These are phyloP conservation scores for Babesia microti DNA, from an alignment of 169 alveolate species.

Conservation along the genomic window DNA sequence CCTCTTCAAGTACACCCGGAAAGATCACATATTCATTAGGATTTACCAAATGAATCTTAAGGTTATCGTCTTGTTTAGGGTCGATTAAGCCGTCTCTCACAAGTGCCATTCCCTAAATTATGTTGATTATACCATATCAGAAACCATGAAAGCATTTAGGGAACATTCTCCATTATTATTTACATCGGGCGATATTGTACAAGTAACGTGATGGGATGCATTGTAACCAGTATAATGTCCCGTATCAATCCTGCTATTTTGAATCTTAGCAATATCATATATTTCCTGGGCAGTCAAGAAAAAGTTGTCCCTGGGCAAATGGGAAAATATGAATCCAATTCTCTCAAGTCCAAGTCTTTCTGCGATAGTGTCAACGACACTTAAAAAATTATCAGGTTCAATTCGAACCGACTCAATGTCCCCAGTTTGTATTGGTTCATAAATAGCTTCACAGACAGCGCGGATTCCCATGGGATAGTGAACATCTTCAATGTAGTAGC, in stretches of 20 bases:
- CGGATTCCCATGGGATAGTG: conserved; percentile 92
- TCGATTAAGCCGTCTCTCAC: conserved; percentile 48
- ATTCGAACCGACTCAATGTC: conserved; percentile 46
- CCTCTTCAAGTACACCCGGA: conserved; percentile 64
- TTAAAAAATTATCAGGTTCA: conserved; percentile 51
- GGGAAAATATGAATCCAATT: conserved; percentile 91
- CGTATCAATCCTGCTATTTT: conserved; percentile 24
- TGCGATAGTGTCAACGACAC: conserved; percentile 82
- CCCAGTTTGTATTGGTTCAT: conserved; percentile 89
- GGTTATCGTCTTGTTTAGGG: conserved; percentile 40
- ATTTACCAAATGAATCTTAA: conserved; percentile 33
- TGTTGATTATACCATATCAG: no score
- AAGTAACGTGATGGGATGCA: conserved; percentile 59
- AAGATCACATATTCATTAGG: conserved; percentile 49
- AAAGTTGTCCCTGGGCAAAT: conserved; percentile 85
- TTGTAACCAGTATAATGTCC: conserved; percentile 72
- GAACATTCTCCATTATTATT: conserved; percentile 60
- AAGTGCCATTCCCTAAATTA: conserved; percentile 62
- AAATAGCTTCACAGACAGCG: conserved; percentile 92
- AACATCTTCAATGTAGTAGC: conserved; percentile 92
- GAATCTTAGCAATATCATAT: conserved; percentile 53
- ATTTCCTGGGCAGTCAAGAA: conserved; percentile 85
- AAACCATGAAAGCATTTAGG: conserved; percentile 74
- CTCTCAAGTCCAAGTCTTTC: conserved; percentile 82
- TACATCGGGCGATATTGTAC: conserved; percentile 73